These are phyloP conservation scores for Geotrichum australiense DNA, from an alignment of 1,139 yeast species.

Conservation along the genomic window DNA sequence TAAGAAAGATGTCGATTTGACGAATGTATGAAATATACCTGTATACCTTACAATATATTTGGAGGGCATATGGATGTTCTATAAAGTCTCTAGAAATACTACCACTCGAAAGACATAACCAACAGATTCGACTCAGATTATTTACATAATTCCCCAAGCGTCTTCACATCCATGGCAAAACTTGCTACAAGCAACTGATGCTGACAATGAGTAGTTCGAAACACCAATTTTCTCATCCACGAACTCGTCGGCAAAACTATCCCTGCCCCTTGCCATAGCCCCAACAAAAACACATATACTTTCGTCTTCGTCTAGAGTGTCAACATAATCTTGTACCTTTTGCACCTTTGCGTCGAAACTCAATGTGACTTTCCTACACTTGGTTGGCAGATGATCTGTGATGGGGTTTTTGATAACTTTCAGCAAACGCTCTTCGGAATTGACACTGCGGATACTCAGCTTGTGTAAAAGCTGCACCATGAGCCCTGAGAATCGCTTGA, in stretches of 20 bases:
- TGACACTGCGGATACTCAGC: constrained; percentile 86
- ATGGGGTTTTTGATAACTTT: constrained; percentile 95
- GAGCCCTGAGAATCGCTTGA: constrained; percentile 92
- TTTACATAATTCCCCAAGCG: constrained; percentile 76
- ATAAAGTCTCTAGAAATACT: too few relatives aligned
- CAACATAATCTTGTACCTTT: constrained; percentile 83
- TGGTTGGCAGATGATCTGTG: constrained; percentile 92
- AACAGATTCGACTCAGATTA: neutral
- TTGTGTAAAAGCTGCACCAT: constrained; percentile 95
- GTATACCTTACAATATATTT: too few relatives aligned
- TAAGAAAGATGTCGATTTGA: too few relatives aligned
- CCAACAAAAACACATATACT: constrained; percentile 97
- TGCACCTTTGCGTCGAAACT: constrained; percentile 90
- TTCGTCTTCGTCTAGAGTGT: constrained; percentile 75
- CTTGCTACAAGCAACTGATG: constrained; percentile 96
- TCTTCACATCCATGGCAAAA: constrained; percentile 99
- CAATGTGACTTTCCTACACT: constrained; percentile 86
- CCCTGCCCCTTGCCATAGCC: constrained; percentile 98
- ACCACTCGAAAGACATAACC: too few relatives aligned
- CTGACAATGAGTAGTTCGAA: constrained; percentile 90
- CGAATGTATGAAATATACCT: too few relatives aligned
- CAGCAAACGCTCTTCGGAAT: constrained; percentile 86
- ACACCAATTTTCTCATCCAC: constrained; percentile 96
- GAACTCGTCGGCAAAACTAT: constrained; percentile 91
- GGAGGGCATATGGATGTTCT: too few relatives aligned